Conservation (phyloP, 805 yeast species). For the Lipomyces starkeyi region DNA sequence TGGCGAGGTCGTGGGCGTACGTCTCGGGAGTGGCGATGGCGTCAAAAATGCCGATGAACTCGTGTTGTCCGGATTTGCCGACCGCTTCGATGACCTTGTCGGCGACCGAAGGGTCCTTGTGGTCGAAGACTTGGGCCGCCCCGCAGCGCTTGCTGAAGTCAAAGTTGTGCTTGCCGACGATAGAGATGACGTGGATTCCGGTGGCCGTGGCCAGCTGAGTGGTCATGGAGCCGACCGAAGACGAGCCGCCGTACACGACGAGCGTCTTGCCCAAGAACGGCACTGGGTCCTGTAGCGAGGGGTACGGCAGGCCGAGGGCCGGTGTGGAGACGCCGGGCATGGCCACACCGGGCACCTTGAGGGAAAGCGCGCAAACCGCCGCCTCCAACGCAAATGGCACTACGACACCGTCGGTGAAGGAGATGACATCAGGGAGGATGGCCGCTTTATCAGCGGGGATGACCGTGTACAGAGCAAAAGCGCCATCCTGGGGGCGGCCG, state of each 20-base stretch:
- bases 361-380: slow-evolving; percentile 19
- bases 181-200: slow-evolving; percentile 56
- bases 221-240: slow-evolving; percentile 63
- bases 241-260: slow-evolving; percentile 70
- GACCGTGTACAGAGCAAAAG: slow-evolving; percentile 34
- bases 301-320: slow-evolving; percentile 2
- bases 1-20: slow-evolving; percentile 3
- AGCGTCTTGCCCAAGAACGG: slow-evolving; percentile 37
- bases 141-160: slow-evolving; percentile 53
- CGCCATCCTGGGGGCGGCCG: slow-evolving; percentile 20
- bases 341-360: neutral
- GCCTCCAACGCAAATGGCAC: slow-evolving; percentile 39
- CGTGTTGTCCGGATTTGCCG: neutral
- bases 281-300: slow-evolving; percentile 1
- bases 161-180: slow-evolving; percentile 58
- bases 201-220: slow-evolving; percentile 64
- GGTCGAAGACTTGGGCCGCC: slow-evolving; percentile 60
- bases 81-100: slow-evolving; percentile 16
- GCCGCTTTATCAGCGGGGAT: slow-evolving; percentile 28
- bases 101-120: slow-evolving; percentile 42
- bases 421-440: slow-evolving; percentile 34
- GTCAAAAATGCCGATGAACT: neutral
- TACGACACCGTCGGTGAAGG: slow-evolving; percentile 36
- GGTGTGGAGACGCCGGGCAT: neutral
- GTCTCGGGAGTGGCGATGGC: neutral